Evolutionary conservation across 2,329 filamentous ascomycete species (phyloP), one percentile per base, ranked within the genome.

Genomic region (Xylariaceae sp.): DNA sequence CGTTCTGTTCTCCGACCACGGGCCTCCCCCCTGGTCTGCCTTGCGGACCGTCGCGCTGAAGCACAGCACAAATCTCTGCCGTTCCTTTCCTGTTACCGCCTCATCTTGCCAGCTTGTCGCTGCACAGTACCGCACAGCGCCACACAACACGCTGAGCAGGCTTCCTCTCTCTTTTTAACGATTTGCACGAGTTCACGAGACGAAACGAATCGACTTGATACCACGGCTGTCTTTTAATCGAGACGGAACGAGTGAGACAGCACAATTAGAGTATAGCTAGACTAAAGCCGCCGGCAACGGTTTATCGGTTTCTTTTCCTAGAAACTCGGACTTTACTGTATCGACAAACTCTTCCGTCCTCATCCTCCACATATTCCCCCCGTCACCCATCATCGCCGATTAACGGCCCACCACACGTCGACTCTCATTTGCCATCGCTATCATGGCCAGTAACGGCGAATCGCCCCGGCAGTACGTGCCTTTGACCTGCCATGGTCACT

Each of bases 401-500:
- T 5, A 30, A 30, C 23, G 23, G 23, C 5, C 35, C 35, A 34
- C 23, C 50, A 34, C n/a, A 53, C 35, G 3, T 13, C 18, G 37
- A 4, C 13, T 30, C 10, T 51, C n/a, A n/a, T 17, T 52, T 34
- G 13, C 34, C n/a, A 18, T 49, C 50, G n/a, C 47, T 49, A 30
- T 30, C 23, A 69, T 69, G 68, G 63, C 67, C 50, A 44, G 47
- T 51, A 7, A 65, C n/a, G 17, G 52, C 48, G 68, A 72, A 17
- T 54, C 64, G 10, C 64, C 65, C 2, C 59, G 81, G 56, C 81
- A 83, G 73, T 90, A 92, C 59, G 91, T 96, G 57, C 92, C 92
- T 58, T 78, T 97, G 73, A 97, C 92, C 66, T 97, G 92, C 75
- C 92, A 97, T 75, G 92, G 92, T 64, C 92, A 97, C 75, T 96